A percentile compares a stretch with the other conserved stretches of the same genome.
Conservation (phyloP, 1,139 yeast species). For the Ogataea hybrid region DNA sequence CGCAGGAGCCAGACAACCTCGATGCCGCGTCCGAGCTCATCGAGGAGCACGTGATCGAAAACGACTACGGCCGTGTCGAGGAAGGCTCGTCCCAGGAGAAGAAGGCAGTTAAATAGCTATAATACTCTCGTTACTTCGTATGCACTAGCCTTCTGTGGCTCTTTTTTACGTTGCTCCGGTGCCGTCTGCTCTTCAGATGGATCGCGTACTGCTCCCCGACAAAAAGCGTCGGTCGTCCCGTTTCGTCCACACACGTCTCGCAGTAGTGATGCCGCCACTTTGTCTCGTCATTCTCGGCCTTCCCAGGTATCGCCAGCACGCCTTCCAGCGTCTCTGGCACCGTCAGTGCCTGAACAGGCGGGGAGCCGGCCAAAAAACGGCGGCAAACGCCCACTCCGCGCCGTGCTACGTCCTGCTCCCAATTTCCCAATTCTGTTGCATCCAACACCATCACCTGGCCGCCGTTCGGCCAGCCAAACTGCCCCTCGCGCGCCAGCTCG, state of each 20-base stretch:
- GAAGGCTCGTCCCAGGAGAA: constrained; percentile 26
- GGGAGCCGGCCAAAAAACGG: constrained; percentile 36
- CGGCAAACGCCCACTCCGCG: constrained; percentile 54
- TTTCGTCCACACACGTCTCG: constrained; percentile 57
- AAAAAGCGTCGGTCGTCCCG: constrained; percentile 56
- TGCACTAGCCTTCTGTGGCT: constrained; percentile 42
- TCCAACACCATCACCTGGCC: constrained; percentile 69
- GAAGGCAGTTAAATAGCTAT: constrained; percentile 3
- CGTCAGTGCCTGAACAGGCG: constrained; percentile 27
- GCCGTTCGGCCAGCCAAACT: constrained; percentile 51
- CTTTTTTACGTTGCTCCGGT: constrained; percentile 42
- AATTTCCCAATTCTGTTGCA: constrained; percentile 65
- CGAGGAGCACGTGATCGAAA: constrained; percentile 24
- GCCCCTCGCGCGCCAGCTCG: constrained; percentile 52
- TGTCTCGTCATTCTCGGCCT: constrained; percentile 30
- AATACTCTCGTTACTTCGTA: constrained; percentile 32
- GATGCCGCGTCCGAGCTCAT: constrained; percentile 36
- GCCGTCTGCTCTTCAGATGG: constrained; percentile 69
- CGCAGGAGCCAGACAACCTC: constrained; percentile 66
- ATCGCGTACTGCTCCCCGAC: constrained; percentile 75
- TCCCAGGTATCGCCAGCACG: constrained; percentile 8
- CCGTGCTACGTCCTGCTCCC: constrained; percentile 56
- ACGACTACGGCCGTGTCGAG: constrained; percentile 15
- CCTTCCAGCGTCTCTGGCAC: constrained; percentile 45
- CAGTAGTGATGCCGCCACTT: constrained; percentile 76